Evolutionary conservation across 2,329 filamentous ascomycete genomes (phyloP).

Genomic region (Talaromyces sp.): DNA sequence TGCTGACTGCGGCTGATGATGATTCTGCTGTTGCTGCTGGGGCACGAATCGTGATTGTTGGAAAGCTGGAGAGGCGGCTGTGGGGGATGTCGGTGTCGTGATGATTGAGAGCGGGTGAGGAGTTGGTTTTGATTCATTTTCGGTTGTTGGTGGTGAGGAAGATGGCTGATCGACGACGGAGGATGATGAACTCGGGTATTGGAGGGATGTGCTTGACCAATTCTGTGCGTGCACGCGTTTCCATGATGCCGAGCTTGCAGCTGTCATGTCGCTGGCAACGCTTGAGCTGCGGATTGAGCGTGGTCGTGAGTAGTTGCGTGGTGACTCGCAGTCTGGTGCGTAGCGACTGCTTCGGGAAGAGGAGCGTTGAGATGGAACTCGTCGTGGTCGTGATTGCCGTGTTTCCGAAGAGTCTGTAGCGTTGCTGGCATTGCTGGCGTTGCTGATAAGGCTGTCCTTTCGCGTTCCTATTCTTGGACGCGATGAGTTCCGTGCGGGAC

Average conservation of each 20-base stretch:
- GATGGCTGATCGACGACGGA: neutral
- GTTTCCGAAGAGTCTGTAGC: neutral
- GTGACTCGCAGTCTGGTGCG: neutral
- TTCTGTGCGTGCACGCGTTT: constrained; percentile 6
- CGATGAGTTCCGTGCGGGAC: constrained; percentile 6
- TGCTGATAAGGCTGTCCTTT: neutral
- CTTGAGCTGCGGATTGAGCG: constrained; percentile 15
- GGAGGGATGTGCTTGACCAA: constrained; percentile 6
- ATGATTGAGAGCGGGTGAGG: constrained; percentile 19
- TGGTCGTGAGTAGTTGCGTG: constrained; percentile 10
- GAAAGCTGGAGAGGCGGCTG: neutral
- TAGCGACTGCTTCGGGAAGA: constrained; percentile 4
- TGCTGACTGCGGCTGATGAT: neutral
- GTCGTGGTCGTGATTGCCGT: constrained; percentile 1
- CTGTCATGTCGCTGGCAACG: constrained; percentile 8
- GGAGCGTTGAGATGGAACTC: constrained; percentile 16
- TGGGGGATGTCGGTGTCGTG: constrained; percentile 11
- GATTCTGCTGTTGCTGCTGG: no score
- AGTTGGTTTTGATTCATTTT: constrained; percentile 4
- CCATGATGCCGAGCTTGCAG: constrained; percentile 12
- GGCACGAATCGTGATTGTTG: neutral
- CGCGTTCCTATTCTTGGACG: constrained; percentile 1
- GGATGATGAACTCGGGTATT: constrained; percentile 14
- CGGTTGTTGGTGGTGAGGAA: neutral
- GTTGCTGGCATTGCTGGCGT: neutral